Conservation (phyloP, 208 protist genomes). For the Tritrichomonas foetus region DNA sequence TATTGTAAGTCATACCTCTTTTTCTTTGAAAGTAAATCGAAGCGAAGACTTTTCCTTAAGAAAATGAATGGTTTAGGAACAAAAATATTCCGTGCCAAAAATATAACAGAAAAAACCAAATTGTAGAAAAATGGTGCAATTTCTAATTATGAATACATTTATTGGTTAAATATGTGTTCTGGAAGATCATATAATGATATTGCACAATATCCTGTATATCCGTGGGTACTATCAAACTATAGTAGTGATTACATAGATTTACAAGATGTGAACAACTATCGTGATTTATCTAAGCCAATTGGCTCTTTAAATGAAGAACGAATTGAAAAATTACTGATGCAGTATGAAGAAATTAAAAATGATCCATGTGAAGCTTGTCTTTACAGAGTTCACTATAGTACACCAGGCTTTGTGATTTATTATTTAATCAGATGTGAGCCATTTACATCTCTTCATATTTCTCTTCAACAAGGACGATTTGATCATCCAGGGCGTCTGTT, state of each 20-base stretch:
- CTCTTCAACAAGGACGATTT: slow-evolving; percentile 34
- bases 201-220: slow-evolving; percentile 46
- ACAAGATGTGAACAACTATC: background rate
- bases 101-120: background rate
- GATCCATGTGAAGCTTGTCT: background rate
- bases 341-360: background rate
- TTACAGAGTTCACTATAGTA: slow-evolving; percentile 40
- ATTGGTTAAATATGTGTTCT: background rate
- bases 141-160: slow-evolving; percentile 10
- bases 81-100: background rate
- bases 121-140: background rate
- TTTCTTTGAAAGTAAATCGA: background rate
- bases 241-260: background rate
- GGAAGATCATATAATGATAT: background rate
- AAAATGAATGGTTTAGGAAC: too few relatives aligned
- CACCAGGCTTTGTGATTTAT: slow-evolving; percentile 48
- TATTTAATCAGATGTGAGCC: slow-evolving; percentile 50
- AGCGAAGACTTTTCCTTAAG: background rate
- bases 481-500: slow-evolving; percentile 13
- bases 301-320: background rate
- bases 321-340: background rate
- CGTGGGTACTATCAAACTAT: slow-evolving; percentile 60
- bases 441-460: slow-evolving; percentile 49
- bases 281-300: background rate
- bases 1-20: background rate